Evolutionary conservation across 768 basidiomycete species (phyloP).

Genomic region (Boletales sp.): DNA sequence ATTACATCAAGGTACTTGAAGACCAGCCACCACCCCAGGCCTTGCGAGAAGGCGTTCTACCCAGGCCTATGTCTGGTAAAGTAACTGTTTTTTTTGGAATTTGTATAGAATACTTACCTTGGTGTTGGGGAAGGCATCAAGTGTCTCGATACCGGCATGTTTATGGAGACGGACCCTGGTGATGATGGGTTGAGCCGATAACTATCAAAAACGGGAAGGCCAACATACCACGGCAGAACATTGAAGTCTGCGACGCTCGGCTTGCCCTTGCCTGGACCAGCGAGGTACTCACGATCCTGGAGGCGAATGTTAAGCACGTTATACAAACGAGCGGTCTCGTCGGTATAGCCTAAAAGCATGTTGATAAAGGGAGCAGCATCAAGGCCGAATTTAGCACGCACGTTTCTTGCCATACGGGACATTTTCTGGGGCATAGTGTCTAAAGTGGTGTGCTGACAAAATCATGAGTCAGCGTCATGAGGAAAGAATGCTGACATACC

Average conservation of each 20-base stretch:
- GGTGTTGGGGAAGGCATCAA: slow-evolving; percentile 63
- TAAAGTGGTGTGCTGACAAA: slow-evolving; percentile 64
- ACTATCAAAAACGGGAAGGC: not conserved
- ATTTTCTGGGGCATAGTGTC: slow-evolving; percentile 57
- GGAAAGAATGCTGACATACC: slow-evolving; percentile 7
- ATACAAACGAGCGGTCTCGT: slow-evolving; percentile 82
- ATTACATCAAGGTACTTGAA: slow-evolving; percentile 11
- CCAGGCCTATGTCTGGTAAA: slow-evolving; percentile 23
- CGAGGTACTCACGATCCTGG: slow-evolving; percentile 72
- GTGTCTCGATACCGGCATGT: slow-evolving; percentile 47
- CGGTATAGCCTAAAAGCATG: slow-evolving; percentile 54
- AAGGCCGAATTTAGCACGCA: slow-evolving; percentile 22
- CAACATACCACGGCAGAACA: slow-evolving; percentile 52
- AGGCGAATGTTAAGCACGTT: slow-evolving; percentile 80
- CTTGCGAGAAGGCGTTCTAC: slow-evolving; percentile 24
- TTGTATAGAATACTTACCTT: slow-evolving; percentile 35
- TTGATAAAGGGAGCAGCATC: not conserved
- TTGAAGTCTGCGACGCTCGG: slow-evolving; percentile 74
- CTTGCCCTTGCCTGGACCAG: slow-evolving; percentile 67
- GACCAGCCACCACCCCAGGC: slow-evolving; percentile 21
- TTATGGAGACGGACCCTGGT: slow-evolving; percentile 52
- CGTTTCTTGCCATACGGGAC: slow-evolving; percentile 68
- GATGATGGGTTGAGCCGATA: not conserved
- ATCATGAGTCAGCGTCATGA: slow-evolving; percentile 8
- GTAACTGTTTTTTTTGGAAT: not conserved